Evolutionary conservation across 305 asterid genomes (phyloP), one percentile per base, ranked within the genome.

Genomic region (Andrographis paniculata): DNA sequence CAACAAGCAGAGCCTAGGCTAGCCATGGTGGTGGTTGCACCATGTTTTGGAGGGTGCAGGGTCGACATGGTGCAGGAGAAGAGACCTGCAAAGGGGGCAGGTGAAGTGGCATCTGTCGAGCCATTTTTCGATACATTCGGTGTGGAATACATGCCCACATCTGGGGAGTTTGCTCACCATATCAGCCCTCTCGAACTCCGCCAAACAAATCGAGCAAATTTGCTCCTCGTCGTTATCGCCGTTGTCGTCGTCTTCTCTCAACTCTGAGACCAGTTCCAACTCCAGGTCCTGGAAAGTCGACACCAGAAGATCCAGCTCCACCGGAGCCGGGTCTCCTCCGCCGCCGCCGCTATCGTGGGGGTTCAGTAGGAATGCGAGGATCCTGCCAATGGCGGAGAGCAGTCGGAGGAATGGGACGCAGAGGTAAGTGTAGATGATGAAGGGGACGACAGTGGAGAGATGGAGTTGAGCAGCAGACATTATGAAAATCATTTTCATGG

Each of bases 11-110:
- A 24, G 30, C 30, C 4, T 3, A 24, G 30, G 47, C 20, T 15
- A 51, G 42, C 20, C n/a, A 31, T 45, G 47, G 4, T 14, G 18
- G 10, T 13, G 48, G 21, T 46, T 21, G 47, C 11, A 13, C 51
- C 49, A 16, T 6, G 14, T 50, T 45, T 60, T 56, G 78, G 44
- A 55, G 64, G 15, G 47, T 38, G 27, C 27, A 45, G 15, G 30
- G 30, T 24, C 8, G 8, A 24, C 30, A 24, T 24, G 30, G 19
- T 51, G 72, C 64, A 68, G 45, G 14, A 72, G 55, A 19, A 61
- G 50, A 45, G 61, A 30, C 50, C 75, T 52, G 52, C 81, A 74
- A 17, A 70, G 48, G 7, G 81, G 81, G 45, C 81, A 74, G 13
- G 78, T 67, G 52, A 70, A 70, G 22, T 67, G 70, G 24, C 54